These are phyloP conservation scores for Aureobasidium leucospermi DNA, from an alignment of 2,329 filamentous ascomycete genomes.

Conservation along the genomic window DNA sequence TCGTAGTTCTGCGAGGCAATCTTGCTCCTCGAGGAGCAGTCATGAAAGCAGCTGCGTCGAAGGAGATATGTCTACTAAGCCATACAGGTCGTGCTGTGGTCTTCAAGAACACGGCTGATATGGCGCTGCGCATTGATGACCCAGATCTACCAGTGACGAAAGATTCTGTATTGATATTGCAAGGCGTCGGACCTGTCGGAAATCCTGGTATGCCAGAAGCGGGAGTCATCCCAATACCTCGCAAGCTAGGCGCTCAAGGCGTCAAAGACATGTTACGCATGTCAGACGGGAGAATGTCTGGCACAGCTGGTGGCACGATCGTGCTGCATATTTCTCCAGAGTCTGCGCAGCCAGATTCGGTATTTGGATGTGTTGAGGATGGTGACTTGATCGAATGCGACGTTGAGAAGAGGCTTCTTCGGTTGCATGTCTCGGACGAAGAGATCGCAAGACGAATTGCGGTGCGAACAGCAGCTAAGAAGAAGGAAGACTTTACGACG, in stretches of 20 bases:
- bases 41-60: conserved; percentile 45
- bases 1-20: conserved; percentile 42
- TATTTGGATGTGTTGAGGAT: conserved; percentile 41
- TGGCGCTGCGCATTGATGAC: conserved; percentile 40
- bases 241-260: conserved; percentile 40
- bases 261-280: conserved; percentile 48
- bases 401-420: conserved; percentile 35
- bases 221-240: conserved; percentile 44
- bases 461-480: conserved; percentile 16
- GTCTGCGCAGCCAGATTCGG: conserved; percentile 38
- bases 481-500: conserved; percentile 23
- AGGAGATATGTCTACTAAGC: conserved; percentile 37
- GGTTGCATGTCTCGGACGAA: conserved; percentile 35
- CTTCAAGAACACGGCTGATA: conserved; percentile 41
- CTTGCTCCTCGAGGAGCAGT: conserved; percentile 43
- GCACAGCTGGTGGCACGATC: conserved; percentile 49
- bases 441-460: conserved; percentile 34
- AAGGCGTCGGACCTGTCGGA: conserved; percentile 44
- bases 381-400: conserved; percentile 44
- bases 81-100: conserved; percentile 42
- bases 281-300: conserved; percentile 49
- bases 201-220: conserved; percentile 49
- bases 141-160: conserved; percentile 36
- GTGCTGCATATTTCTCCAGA: conserved; percentile 49
- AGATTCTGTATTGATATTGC: conserved; percentile 41